Conservation (phyloP, 441 rosid species). For the Arabidopsis hybrid region DNA sequence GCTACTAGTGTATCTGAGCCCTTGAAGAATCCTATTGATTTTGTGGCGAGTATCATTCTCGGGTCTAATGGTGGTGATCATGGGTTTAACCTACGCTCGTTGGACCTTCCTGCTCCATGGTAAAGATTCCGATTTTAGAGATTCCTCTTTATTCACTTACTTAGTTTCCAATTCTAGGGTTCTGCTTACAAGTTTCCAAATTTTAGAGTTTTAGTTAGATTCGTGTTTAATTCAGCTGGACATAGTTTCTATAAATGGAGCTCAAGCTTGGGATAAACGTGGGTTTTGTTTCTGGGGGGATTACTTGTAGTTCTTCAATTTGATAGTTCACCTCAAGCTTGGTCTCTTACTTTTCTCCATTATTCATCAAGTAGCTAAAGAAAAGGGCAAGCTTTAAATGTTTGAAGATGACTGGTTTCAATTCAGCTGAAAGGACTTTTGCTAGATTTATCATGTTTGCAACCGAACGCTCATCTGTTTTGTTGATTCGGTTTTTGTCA, state of each 20-base stretch:
- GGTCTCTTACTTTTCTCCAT: neutral
- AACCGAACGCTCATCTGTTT: neutral
- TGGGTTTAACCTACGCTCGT: conserved; percentile 40
- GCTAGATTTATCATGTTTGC: conserved; percentile 14
- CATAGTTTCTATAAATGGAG: neutral
- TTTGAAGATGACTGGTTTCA: conserved; percentile 6
- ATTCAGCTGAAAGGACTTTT: neutral
- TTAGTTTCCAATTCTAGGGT: conserved; percentile 13
- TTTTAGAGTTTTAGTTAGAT: neutral
- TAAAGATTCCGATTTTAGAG: neutral
- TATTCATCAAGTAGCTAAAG: neutral
- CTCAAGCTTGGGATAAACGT: neutral
- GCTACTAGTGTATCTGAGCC: conserved; percentile 16
- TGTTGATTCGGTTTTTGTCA: conserved; percentile 23
- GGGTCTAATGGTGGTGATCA: conserved; percentile 30
- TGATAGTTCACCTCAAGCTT: conserved; percentile 17
- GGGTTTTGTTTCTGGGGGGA: neutral
- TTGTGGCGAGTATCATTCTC: conserved; percentile 17
- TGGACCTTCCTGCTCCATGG: conserved; percentile 52
- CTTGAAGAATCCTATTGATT: conserved; percentile 29
- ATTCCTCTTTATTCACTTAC: neutral
- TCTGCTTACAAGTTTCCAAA: neutral
- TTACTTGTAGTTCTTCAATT: neutral
- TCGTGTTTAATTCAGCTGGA: neutral
- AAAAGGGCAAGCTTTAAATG: conserved; percentile 6